Evolutionary conservation across 2,329 filamentous ascomycete genomes (phyloP).

Genomic region (Fusarium nelsonii): DNA sequence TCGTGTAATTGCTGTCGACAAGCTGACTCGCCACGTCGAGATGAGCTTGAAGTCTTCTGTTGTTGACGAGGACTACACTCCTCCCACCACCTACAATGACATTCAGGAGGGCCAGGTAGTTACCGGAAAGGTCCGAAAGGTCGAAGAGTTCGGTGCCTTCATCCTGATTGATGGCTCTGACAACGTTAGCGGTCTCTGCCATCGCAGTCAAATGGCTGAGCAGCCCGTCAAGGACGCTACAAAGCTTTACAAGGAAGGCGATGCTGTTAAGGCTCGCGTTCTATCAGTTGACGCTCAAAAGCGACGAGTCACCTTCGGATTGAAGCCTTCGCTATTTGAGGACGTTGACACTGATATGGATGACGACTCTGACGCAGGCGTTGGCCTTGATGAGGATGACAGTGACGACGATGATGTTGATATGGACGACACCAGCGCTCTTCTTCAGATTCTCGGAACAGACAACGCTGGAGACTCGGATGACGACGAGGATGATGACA

Average conservation of each 20-base stretch:
- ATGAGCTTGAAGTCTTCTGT: conserved; percentile 89
- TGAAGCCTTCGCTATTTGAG: conserved; percentile 93
- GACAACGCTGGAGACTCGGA: conserved; percentile 60
- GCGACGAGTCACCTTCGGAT: conserved; percentile 85
- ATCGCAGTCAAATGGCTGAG: conserved; percentile 92
- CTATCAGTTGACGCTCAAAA: conserved; percentile 80
- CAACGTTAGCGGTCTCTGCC: conserved; percentile 93
- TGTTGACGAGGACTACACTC: conserved; percentile 81
- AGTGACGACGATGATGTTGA: conserved; percentile 66
- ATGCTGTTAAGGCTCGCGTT: conserved; percentile 92
- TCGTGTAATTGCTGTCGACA: conserved; percentile 80
- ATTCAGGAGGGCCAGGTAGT: conserved; percentile 83
- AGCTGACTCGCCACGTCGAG: conserved; percentile 77
- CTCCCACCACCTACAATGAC: conserved; percentile 79
- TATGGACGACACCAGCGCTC: conserved; percentile 60
- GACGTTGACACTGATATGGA: conserved; percentile 68
- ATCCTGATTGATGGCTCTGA: conserved; percentile 87
- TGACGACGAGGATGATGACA: conserved; percentile 53
- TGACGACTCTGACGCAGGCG: conserved; percentile 62
- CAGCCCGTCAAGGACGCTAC: conserved; percentile 84
- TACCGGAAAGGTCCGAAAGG: conserved; percentile 91
- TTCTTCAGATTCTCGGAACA: conserved; percentile 60
- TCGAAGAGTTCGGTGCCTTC: conserved; percentile 95
- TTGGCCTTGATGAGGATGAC: conserved; percentile 61
- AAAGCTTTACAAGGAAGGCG: conserved; percentile 89